Conservation (phyloP, 2,329 filamentous ascomycete genomes). For the Cryphonectria carpinicola region DNA sequence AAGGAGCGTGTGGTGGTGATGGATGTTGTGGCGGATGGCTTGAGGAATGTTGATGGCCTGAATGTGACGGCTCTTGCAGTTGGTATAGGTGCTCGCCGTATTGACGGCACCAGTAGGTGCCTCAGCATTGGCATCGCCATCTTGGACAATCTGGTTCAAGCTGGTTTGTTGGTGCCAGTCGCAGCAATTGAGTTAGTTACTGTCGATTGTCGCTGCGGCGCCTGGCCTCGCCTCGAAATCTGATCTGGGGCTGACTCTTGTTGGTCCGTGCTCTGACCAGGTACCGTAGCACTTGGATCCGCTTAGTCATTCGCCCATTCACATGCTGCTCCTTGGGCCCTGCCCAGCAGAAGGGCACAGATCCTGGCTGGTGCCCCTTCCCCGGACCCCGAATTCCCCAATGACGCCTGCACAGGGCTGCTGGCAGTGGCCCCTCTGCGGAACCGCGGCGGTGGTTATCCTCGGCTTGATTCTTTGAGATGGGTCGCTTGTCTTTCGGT, state of each 20-base stretch:
- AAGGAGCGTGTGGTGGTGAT: conserved; percentile 38
- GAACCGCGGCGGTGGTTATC: conserved; percentile 33
- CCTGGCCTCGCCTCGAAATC: conserved; percentile 20
- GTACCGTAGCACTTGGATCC: neutral
- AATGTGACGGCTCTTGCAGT: conserved; percentile 14
- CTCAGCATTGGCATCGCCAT: conserved; percentile 44
- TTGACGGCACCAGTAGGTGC: conserved; percentile 38
- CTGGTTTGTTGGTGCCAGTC: conserved; percentile 2
- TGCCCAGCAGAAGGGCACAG: neutral
- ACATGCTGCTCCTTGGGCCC: conserved; percentile 23
- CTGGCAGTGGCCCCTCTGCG: conserved; percentile 15
- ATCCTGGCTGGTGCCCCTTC: conserved; percentile 16
- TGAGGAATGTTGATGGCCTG: conserved; percentile 31
- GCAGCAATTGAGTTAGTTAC: neutral
- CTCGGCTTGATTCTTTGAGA: conserved; percentile 33
- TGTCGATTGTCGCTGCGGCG: conserved; percentile 2
- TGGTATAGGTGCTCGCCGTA: conserved; percentile 31
- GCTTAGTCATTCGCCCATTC: conserved; percentile 29
- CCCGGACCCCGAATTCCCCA: conserved; percentile 24
- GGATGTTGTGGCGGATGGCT: conserved; percentile 30
- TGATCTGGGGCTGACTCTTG: conserved; percentile 3
- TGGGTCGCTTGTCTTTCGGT: conserved; percentile 15
- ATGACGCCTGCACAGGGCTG: conserved; percentile 23
- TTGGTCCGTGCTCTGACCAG: conserved; percentile 18
- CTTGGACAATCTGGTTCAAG: conserved; percentile 18